Base-by-base conservation (phyloP, 176 grass and related monocot genomes). In the Aechmea fasciata region DNA sequence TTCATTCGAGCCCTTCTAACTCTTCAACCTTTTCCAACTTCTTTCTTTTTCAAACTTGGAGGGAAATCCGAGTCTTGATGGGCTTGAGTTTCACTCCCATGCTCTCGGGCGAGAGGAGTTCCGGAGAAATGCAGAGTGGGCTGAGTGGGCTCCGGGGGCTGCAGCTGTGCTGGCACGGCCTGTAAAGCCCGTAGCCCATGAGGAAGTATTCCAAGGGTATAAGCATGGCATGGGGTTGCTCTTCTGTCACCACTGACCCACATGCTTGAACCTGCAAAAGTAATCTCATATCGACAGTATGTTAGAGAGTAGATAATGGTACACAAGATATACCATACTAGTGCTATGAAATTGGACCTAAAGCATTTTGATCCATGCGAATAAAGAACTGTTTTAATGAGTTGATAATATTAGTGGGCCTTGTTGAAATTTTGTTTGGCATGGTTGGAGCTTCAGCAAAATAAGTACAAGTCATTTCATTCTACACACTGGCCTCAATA, bases 31-130 rank as follows among this genome's bases (percentile, higher is more conserved):
- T 41, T 41, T 72, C 62, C 26, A 24, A 74, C 52, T 20, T 68
- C 20, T 50, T 11, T 18, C 18, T 10, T 48, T 49, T 65, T 71
- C 77, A 96, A 69, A 85, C 81, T 20, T 77, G 53, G 19, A 85
- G 81, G 0, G 93, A 83, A 26, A 81, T 74, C 48, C 89, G 83
- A 1, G 93, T 97, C 83, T 92, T 97, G 79, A 97, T 97, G 57
- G 93, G 93, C 71, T 97, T 97, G 23, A 97, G 77, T 74, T 97
- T 97, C 74, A 97, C 83, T 68, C 93, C 93, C 93, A 97, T 97
- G 81, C 89, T 97, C 84, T 97, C 93, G 0, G 93, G 93, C 1
- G 93, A 97, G 0, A 97, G 86, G 65, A 97, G 93, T 55, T 97
- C 93, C 1, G 89, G 89, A 0, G 93, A 90, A 66, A 97, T 90